Conservation (phyloP, 352 stramenopile species). For the Pythium folliculosum region DNA sequence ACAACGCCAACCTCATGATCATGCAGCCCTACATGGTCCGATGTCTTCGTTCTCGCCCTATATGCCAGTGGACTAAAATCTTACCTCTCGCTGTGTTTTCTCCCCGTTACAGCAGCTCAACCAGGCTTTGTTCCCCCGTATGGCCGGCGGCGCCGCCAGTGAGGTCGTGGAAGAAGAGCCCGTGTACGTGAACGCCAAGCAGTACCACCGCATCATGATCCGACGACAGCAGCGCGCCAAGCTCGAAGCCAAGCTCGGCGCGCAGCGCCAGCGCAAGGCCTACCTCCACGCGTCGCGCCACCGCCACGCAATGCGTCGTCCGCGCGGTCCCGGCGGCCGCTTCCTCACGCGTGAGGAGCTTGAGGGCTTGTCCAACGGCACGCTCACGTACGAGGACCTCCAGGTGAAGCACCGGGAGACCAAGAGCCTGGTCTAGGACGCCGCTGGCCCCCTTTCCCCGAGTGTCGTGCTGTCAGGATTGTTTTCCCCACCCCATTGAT, state of each 20-base stretch:
- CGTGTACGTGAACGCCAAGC: slow-evolving; percentile 91
- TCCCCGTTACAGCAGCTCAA: slow-evolving; percentile 37
- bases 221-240: slow-evolving; percentile 86
- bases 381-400: slow-evolving; percentile 63
- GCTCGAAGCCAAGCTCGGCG: slow-evolving; percentile 83
- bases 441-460: neutral
- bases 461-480: neutral
- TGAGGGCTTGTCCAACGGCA: slow-evolving; percentile 65
- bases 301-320: slow-evolving; percentile 86
- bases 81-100: too few species aligned
- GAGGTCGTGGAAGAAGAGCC: slow-evolving; percentile 83
- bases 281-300: slow-evolving; percentile 89
- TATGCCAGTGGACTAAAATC: too few species aligned
- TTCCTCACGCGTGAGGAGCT: slow-evolving; percentile 87
- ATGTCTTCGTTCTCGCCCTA: too few species aligned
- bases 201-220: slow-evolving; percentile 91
- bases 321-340: slow-evolving; percentile 76
- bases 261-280: slow-evolving; percentile 75
- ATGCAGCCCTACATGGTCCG: slow-evolving; percentile 81
- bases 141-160: slow-evolving; percentile 37
- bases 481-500: neutral
- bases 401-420: slow-evolving; percentile 34
- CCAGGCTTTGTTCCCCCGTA: slow-evolving; percentile 59
- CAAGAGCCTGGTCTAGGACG: slow-evolving; percentile 27
- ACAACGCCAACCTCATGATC: slow-evolving; percentile 80